Evolutionary conservation across 805 yeast species (phyloP), one percentile per base, ranked within the genome.

Genomic region (Danielozyma ontarioensis): DNA sequence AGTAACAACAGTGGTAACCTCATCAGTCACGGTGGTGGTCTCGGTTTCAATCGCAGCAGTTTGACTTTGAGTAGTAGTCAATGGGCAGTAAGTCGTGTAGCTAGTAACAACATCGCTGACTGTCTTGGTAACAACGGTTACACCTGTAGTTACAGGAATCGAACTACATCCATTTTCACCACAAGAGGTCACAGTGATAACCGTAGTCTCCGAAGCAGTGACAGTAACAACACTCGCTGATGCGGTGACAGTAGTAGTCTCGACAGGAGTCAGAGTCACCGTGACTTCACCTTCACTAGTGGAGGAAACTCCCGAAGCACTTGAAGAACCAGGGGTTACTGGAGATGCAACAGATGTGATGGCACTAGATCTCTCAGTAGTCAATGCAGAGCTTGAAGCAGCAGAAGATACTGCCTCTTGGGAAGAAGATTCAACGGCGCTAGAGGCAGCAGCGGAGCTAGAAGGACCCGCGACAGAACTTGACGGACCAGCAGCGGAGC

Each of bases 101-200:
- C 31, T 30, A 4, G 43, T 38, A 15, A 23, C 38, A 15, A 18
- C 31, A 19, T 40, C 53, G 31, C 33, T 40, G 22, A 37, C 37
- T 18, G 57, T 51, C 27, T 45, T 39, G 13, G 62, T 61, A 25
- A 45, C 30, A 5, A 54, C 48, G 13, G 62, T 53, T 37, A 51
- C 46, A 35, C 61, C 51, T 36, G 59, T 57, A 25, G 57, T 43
- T 14, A 55, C 48, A 12, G 59, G 40, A 13, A 55, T 46, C 13
- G 43, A 46, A 19, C 43, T 25, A 50, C 64, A 47, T 13, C 33
- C 29, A 27, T 53, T 39, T 42, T 50, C 46, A 17, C 51, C 40
- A 35, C 65, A 54, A 15, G 59, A 48, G 23, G 68, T 55, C 28
- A 51, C 36, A 30, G 62, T 51, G 27, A 53, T 28, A 19, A 46